These are phyloP conservation scores for Aspergillus sp. DNA, from an alignment of 2,329 filamentous ascomycete genomes.

Conservation along the genomic window DNA sequence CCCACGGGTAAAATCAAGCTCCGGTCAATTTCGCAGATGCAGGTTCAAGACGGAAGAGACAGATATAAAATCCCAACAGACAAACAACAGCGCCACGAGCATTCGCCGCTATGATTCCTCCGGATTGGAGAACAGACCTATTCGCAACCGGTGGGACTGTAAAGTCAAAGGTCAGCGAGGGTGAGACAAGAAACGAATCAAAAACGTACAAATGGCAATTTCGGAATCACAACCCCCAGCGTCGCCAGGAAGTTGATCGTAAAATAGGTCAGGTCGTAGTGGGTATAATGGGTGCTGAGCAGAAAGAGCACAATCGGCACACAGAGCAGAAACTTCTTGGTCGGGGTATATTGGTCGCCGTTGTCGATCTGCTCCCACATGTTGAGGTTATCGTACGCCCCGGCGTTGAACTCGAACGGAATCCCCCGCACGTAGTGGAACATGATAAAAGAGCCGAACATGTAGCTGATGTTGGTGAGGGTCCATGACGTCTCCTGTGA, in stretches of 20 bases:
- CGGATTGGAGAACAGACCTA: conserved; percentile 63
- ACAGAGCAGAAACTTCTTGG: conserved; percentile 94
- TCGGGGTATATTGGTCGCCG: conserved; percentile 94
- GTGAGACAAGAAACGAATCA: neutral
- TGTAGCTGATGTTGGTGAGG: conserved; percentile 96
- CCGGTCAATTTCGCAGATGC: neutral
- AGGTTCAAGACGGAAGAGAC: neutral
- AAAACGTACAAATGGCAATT: conserved; percentile 77
- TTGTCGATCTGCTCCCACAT: conserved; percentile 99
- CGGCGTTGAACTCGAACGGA: conserved; percentile 96
- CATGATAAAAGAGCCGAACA: conserved; percentile 98
- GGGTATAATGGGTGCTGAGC: conserved; percentile 95
- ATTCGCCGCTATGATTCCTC: conserved; percentile 43
- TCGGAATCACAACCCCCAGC: conserved; percentile 87
- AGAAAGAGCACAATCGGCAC: conserved; percentile 92
- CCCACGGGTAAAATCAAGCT: neutral
- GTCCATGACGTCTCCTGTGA: conserved; percentile 99
- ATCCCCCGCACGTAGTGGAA: conserved; percentile 98
- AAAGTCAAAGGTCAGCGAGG: conserved; percentile 21
- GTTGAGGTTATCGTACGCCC: conserved; percentile 97
- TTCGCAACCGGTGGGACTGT: conserved; percentile 68
- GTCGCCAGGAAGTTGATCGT: conserved; percentile 94
- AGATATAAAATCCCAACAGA: neutral
- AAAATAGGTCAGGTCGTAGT: conserved; percentile 95
- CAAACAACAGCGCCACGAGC: conserved; percentile 4